phyloP scores from a whole-genome alignment of 768 basidiomycete species.

The Lentinula sp. region DNA sequence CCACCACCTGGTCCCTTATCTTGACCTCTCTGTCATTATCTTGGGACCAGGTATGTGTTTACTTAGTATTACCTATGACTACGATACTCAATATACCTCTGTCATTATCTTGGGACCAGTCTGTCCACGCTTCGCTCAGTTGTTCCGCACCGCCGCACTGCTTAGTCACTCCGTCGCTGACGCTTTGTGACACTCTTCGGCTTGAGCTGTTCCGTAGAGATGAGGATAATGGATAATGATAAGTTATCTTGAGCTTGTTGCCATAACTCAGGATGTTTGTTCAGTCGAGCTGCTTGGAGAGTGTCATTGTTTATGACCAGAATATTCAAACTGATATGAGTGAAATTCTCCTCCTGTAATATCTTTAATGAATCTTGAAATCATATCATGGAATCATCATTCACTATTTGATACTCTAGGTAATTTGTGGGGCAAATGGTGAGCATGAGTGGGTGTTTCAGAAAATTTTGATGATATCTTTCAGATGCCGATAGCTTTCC shows the following conservation, averaged over 20 bases:
- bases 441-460: not conserved
- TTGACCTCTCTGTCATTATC: too few species aligned
- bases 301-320: not conserved
- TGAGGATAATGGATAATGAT: not conserved
- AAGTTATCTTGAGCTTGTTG: not conserved
- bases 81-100: too few species aligned
- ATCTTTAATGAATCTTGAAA: not conserved
- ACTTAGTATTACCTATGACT: too few species aligned
- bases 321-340: not conserved
- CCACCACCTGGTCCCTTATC: too few species aligned
- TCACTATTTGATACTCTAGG: not conserved
- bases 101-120: too few species aligned
- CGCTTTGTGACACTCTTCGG: too few species aligned
- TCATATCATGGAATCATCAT: not conserved
- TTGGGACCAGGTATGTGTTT: too few species aligned
- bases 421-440: not conserved
- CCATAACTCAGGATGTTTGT: not conserved
- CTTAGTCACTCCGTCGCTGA: too few species aligned
- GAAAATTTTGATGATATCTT: slow-evolving; percentile 10
- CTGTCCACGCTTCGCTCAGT: too few species aligned
- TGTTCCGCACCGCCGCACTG: too few species aligned
- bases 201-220: not conserved
- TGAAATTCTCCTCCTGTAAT: not conserved
- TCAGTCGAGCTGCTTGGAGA: not conserved
- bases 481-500: not conserved